Base-by-base conservation (phyloP, 2,329 filamentous ascomycete species). In the Tolypocladium inflatum region DNA sequence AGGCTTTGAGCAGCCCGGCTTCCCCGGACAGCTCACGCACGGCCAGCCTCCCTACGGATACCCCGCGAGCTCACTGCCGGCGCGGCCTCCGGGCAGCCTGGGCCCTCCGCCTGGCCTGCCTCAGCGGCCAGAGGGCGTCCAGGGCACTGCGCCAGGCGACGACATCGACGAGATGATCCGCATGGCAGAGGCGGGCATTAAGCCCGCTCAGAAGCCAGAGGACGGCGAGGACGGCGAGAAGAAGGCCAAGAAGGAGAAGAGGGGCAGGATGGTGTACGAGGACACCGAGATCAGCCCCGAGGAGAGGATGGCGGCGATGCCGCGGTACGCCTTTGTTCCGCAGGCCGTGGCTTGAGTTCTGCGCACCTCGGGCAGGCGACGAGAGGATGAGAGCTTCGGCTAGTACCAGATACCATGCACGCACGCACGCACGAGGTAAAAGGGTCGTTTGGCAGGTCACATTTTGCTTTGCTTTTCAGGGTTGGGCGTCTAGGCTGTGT, bases 261-360 rank as follows among this genome's bases (percentile, higher is more conserved):
- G 85, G 68, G 79, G 79, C 58, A 81, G 83, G 70, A 86, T 96
- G 82, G 79, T 96, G 37, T 96, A 94, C 75, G 86, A 86, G 61
- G 90, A 95, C 69, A 85, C 88, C 55, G 86, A 88, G 59, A 77
- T 86, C 67, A 94, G 89, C 67, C 89, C 91, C 2, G 92, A 97
- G 76, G 92, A 96, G 80, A 90, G 87, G 74, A 91, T 96, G 89
- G 88, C 90, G 35, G 75, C 78, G 68, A 76, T 94, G 76, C 79
- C 88, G 61, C 86, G 85, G 73, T 96, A 95, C 76, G 85, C 86
- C 66, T 88, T 83, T 58, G 63, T 37, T 37, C 48, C 48, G 19
- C 30, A 9, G 6, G 54, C 38, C n/a, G 54, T 43, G 41, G 54
- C 54, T 35, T 55, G 54, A 51, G 38, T 33, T 3, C 23, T 39